Percentiles rank a stretch among this genome's conserved stretches.
Evolutionary conservation across 441 rosid species (phyloP).

Genomic region (Bruguiera hainesii): DNA sequence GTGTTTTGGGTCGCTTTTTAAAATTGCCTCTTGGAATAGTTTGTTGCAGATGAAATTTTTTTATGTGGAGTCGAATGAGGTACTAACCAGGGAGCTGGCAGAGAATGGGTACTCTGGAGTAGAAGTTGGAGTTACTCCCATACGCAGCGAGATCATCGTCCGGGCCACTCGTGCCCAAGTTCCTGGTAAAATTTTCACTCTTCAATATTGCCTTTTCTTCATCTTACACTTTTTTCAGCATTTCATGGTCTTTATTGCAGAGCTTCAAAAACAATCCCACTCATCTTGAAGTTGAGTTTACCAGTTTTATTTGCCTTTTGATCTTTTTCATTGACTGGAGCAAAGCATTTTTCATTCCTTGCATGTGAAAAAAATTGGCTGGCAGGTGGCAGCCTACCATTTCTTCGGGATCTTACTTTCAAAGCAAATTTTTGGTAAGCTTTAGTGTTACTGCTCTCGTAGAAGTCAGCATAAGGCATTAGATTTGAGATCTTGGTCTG

Average conservation of each 20-base stretch:
- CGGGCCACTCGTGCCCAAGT: conserved; percentile 62
- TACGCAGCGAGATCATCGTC: conserved; percentile 70
- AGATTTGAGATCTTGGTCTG: background rate
- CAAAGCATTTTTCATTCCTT: no score
- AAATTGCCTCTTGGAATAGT: conserved; percentile 27
- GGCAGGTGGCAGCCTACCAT: no score
- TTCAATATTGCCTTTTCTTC: background rate
- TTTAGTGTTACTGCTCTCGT: no score
- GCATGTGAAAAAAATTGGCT: no score
- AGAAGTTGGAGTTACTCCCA: conserved; percentile 65
- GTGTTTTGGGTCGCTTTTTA: no score
- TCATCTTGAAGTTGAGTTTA: no score
- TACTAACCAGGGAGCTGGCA: conserved; percentile 62
- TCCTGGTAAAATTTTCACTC: conserved; percentile 35
- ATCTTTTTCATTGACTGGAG: background rate
- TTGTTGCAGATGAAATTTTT: conserved; percentile 73
- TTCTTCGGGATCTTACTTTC: no score
- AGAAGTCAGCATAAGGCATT: background rate
- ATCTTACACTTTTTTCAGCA: no score
- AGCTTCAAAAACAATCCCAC: no score
- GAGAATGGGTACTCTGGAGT: conserved; percentile 87
- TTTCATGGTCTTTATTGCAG: no score
- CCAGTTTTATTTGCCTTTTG: background rate
- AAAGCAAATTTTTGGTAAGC: no score
- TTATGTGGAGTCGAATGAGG: conserved; percentile 57